Conservation (phyloP, 2,329 filamentous ascomycete species). For the Calonectria leucothoes region DNA sequence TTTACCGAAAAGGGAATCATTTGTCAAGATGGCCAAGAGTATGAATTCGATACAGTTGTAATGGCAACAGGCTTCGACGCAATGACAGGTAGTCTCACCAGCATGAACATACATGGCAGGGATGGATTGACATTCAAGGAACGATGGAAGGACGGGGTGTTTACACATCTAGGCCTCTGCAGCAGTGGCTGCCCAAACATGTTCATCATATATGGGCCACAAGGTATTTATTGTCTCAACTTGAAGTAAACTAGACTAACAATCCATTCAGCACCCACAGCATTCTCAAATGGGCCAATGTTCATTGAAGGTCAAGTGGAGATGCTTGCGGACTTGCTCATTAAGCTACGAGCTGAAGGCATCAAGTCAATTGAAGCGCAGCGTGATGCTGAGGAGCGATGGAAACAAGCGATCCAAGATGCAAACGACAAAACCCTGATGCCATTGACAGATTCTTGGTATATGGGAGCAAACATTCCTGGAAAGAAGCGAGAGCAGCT, state of each 20-base stretch:
- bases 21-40: conserved; percentile 47
- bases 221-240: conserved; percentile 4
- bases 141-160: conserved; percentile 31
- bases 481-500: conserved; percentile 22
- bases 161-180: conserved; percentile 38
- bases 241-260: not conserved
- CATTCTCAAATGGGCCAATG: conserved; percentile 31
- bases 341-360: conserved; percentile 19
- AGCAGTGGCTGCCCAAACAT: conserved; percentile 34
- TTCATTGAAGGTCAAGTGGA: conserved; percentile 39
- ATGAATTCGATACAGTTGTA: conserved; percentile 41
- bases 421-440: conserved; percentile 17
- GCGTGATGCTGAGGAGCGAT: conserved; percentile 2
- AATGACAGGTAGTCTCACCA: conserved; percentile 32
- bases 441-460: conserved; percentile 21
- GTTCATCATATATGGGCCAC: conserved; percentile 41
- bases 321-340: conserved; percentile 25
- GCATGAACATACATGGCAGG: conserved; percentile 35
- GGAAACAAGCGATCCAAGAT: conserved; percentile 20
- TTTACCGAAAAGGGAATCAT: conserved; percentile 54
- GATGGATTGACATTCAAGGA: conserved; percentile 25
- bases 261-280: conserved; percentile 19
- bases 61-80: conserved; percentile 38
- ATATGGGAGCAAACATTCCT: conserved; percentile 24
- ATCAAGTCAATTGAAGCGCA: conserved; percentile 21